Base-by-base conservation (phyloP, 228 moss, liverwort and hornwort species). In the Sphagnum fallax region DNA sequence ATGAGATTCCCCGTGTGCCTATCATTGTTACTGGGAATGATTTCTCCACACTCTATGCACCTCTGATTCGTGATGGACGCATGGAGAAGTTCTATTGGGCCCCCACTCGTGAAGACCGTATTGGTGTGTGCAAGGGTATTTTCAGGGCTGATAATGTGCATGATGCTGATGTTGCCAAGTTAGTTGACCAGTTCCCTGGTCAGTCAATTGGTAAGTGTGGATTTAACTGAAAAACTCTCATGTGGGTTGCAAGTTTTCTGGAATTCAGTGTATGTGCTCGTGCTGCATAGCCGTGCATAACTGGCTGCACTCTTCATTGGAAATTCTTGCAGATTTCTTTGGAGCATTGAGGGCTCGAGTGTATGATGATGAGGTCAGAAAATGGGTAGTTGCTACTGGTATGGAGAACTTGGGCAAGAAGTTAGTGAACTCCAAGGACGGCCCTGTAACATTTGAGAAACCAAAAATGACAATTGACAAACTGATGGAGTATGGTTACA, bases 61-160 rank as follows among this genome's bases (percentile, higher is more conserved):
- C 97, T 0, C 82, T 93, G 5, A 93, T 97, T 70, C 97, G 97
- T 72, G 97, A 97, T 51, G 93, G 97, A 4, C 93, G 97, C 32
- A 97, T 97, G 97, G 97, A 97, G 91, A 93, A 98, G 83, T 98
- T 93, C 61, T 98, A 98, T 85, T 98, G 93, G 91, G 97, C 97
- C 0, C 97, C 97, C 5, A 98, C 97, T 5, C 82, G 98, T 11
- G 98, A 91, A 0, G 98, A 98, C 58, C 87, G 98, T 5, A 83
- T 98, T 47, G 98, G 98, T 52, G 98, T 98, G 0, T 89, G 90
- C 50, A 77, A 53, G 16, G 98, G 98, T 1, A 98, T 98, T 53
- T 98, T 98, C 78, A 77, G 72, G 61, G 16, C 67, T 1, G 98
- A 98, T 70, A 71, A 89, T 6, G 93, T 93, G 11, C 2, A 55